Base-by-base conservation (phyloP, 768 basidiomycete genomes). In the Mycena epipterygia region DNA sequence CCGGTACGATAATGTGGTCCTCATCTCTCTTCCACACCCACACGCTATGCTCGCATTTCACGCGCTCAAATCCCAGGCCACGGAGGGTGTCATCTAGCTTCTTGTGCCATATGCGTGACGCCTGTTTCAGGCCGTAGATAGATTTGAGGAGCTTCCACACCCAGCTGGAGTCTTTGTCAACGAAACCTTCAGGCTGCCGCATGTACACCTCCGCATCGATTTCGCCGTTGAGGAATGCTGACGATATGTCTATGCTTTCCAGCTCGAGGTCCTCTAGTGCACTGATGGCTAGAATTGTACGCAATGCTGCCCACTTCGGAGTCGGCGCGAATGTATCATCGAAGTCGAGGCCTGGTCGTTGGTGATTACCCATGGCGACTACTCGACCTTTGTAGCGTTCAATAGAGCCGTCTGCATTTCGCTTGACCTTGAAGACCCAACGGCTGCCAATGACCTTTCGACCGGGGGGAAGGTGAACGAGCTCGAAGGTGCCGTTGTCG, bases 91-190 rank as follows among this genome's bases (percentile, higher is more conserved):
- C 29, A 46, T 56, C 23, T 1, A 78, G 69, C 25, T 56, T 72
- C 29, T 70, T 44, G 46, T 78, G 73, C 81, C 82, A 83, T 32
- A 66, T 44, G 5, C 71, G 70, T 4, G 76, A 76, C 14, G 76
- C 77, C 67, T 82, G 82, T 33, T 81, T 78, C 14, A 83, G 76
- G 2, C 82, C 82, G 70, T 84, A 84, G 2, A 84, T 68, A 2
- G 79, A 73, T 42, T 79, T 76, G 3, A 21, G 21, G 29, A 83
- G 75, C 21, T 68, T 61, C 32, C 64, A 72, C 12, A 80, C 77
- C 59, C 71, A 51, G 32, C 74, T 46, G 30, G 64, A 35, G 30
- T 63, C 71, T 23, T 63, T 61, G 6, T 67, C 27, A 1, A 68
- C 63, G 65, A 77, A 80, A 21, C 79, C 81, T 19, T 75, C 70